phyloP scores from a whole-genome alignment of 2,329 filamentous ascomycete species.

The Fusarium sp. region DNA sequence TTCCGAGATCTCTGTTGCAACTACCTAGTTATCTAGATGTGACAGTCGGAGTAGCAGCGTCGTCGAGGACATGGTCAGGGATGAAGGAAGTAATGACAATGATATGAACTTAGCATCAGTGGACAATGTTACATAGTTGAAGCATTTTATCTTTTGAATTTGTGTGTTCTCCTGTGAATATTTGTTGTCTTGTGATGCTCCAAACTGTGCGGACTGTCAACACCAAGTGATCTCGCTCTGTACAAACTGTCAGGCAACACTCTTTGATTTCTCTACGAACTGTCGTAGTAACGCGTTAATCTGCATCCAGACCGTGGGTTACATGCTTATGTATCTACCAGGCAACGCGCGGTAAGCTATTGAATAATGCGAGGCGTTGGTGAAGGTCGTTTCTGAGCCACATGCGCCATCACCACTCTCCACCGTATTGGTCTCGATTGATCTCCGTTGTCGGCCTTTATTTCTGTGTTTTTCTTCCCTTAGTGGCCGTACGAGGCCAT shows the following conservation, averaged over 20 bases:
- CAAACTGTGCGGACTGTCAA: background rate
- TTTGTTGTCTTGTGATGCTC: background rate
- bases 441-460: background rate
- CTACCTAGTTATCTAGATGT: constrained; percentile 30
- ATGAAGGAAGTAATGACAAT: background rate
- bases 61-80: constrained; percentile 7
- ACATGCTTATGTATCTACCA: background rate
- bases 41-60: constrained; percentile 26
- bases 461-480: background rate
- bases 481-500: background rate
- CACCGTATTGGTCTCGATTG: background rate
- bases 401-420: background rate
- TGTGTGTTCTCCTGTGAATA: background rate
- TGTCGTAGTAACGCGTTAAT: background rate
- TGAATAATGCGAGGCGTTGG: background rate
- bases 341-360: background rate
- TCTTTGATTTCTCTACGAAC: background rate
- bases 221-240: background rate
- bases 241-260: background rate
- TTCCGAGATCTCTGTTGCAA: constrained; percentile 15
- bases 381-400: background rate
- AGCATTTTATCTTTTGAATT: background rate
- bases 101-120: background rate
- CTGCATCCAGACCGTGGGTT: rapidly evolving
- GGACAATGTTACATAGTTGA: background rate